phyloP scores from a whole-genome alignment of 2,329 filamentous ascomycete species.

The Fusarium pseudocircinatum region DNA sequence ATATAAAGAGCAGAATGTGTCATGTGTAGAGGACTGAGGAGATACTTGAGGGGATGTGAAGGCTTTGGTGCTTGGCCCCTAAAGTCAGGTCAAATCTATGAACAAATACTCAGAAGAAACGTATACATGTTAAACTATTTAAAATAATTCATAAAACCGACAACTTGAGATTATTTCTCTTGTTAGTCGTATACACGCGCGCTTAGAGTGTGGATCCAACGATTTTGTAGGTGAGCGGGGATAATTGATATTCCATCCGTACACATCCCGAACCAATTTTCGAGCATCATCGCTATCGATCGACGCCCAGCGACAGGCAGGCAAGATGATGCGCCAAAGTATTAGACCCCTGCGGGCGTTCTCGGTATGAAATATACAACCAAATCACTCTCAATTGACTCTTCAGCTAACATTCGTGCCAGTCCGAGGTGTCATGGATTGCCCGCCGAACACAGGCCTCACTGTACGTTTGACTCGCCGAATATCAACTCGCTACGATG shows the following conservation, averaged over 20 bases:
- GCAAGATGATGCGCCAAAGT: slow-evolving; percentile 46
- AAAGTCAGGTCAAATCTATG: rapidly evolving
- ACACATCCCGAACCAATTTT: slow-evolving; percentile 27
- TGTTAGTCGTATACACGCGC: not conserved
- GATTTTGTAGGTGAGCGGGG: not conserved
- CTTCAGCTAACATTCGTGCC: slow-evolving; percentile 12
- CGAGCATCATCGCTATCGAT: slow-evolving; percentile 35
- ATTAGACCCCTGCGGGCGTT: slow-evolving; percentile 38
- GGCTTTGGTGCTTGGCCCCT: not conserved
- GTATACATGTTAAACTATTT: no score
- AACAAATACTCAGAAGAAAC: no score
- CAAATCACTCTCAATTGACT: not conserved
- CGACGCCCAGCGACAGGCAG: slow-evolving; percentile 37
- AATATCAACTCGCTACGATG: not conserved
- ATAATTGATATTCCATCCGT: not conserved
- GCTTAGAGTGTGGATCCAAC: not conserved
- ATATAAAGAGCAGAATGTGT: not conserved
- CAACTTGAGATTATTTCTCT: not conserved
- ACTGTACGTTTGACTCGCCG: slow-evolving; percentile 35
- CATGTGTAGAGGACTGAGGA: not conserved
- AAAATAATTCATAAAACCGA: no score
- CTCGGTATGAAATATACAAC: slow-evolving; percentile 26
- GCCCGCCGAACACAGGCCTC: slow-evolving; percentile 40
- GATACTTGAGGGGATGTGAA: not conserved
- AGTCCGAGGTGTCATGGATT: slow-evolving; percentile 39